Evolutionary conservation across 2,329 filamentous ascomycete genomes (phyloP), one percentile per base, ranked within the genome.

Genomic region (Cercospora sesami): DNA sequence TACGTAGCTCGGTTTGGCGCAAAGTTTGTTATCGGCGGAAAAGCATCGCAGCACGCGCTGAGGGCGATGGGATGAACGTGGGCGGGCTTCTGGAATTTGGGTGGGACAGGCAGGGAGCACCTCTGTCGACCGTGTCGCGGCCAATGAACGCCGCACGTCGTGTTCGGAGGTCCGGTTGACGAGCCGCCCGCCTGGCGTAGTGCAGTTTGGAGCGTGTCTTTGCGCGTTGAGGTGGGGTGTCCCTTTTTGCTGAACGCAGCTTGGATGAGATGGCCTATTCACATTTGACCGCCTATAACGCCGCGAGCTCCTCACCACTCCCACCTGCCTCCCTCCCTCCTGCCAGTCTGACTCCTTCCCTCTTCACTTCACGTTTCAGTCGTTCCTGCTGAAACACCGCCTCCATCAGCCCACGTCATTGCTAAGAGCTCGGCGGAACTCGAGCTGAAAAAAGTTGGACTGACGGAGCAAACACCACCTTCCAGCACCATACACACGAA

Each of bases 71-170:
- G n/a, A 26, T 18, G 42, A 12, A 14, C 28, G 26, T 31, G 36
- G 39, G 60, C 23, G 23, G 21, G 9, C 28, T 51, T 58, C 48
- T 30, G 31, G 51, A 55, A 18, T 18, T 12, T 21, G 55, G 31
- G 55, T 59, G 55, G 55, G 55, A 59, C 55, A n/a, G 55, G 28
- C 26, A 21, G 55, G 55, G n/a, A 58, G 26, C 3, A 16, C 8
- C 18, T 53, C 53, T 39, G 26, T 28, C 39, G 58, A 55, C n/a
- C 23, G 36, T 16, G 63, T 48, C 21, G 42, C 39, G 51, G 63
- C 64, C 64, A 65, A 65, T 65, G 4, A 16, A 60, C 4, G 26
- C 10, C 6, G 18, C 64, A 65, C 64, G 64, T 55, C 64, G 57
- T 55, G 57, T 33, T 31, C 53, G 64, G 55, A 61, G 57, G 39